A percentile compares a stretch with the other conserved stretches of the same genome.
Evolutionary conservation across 129 eudicot species (phyloP).

Genomic region (Solidago caesia): DNA sequence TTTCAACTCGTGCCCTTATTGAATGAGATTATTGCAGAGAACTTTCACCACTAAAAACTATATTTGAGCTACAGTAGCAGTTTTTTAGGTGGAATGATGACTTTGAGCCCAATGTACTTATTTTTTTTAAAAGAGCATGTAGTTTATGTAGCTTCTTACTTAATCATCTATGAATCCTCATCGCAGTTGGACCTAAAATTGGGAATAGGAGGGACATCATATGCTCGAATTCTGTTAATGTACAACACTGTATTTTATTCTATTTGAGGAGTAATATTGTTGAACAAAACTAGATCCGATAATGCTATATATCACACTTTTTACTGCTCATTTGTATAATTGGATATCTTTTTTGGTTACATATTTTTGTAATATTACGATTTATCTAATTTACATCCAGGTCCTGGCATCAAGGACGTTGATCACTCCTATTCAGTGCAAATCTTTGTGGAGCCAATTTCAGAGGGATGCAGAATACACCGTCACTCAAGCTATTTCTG

Average conservation of each 20-base stretch:
- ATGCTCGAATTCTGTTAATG: no score
- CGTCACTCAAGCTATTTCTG: slow-evolving; percentile 13
- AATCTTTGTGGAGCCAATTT: slow-evolving; percentile 22
- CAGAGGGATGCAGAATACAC: slow-evolving; percentile 8
- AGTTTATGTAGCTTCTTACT: background rate
- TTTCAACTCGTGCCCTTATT: background rate
- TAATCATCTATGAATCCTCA: slow-evolving; percentile 16
- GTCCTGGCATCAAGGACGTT: background rate
- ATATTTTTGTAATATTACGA: background rate
- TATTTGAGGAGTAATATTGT: no score
- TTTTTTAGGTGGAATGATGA: background rate
- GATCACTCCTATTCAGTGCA: slow-evolving; percentile 11
- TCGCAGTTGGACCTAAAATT: slow-evolving; percentile 79
- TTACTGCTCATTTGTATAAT: background rate
- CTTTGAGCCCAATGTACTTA: background rate
- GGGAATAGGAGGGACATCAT: no score
- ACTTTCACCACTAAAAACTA: background rate
- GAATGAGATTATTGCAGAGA: background rate
- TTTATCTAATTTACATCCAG: background rate
- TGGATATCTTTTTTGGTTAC: background rate
- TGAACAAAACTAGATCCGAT: background rate
- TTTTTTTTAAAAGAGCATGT: background rate
- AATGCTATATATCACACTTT: background rate
- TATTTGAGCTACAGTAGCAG: background rate
- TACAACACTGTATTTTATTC: no score